Conservation (phyloP, 2,329 filamentous ascomycete species). For the Colletotrichum phormii region DNA sequence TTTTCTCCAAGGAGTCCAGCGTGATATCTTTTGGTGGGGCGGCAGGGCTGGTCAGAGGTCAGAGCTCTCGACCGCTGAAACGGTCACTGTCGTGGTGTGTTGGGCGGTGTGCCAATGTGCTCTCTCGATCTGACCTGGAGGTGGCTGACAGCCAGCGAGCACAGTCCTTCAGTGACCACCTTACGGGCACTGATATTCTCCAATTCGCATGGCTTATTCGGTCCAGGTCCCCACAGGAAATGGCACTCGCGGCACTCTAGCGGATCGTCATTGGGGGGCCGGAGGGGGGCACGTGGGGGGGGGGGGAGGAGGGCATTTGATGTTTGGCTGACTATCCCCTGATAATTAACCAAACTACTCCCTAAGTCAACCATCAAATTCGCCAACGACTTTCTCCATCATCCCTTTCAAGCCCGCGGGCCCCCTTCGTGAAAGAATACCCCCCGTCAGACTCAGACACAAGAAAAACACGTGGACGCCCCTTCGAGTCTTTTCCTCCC, state of each 20-base stretch:
- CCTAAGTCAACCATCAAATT: neutral
- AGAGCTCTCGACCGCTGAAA: slow-evolving; percentile 32
- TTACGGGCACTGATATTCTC: neutral
- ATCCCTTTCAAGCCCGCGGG: slow-evolving; percentile 5
- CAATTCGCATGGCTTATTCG: neutral
- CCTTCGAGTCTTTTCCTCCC: neutral
- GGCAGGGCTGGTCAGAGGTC: slow-evolving; percentile 24
- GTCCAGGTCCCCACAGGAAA: slow-evolving; percentile 5
- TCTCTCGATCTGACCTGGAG: neutral
- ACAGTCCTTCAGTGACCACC: slow-evolving; percentile 7
- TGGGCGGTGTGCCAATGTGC: neutral
- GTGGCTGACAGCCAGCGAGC: slow-evolving; percentile 3
- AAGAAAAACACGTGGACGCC: slow-evolving; percentile 11
- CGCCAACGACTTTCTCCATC: neutral
- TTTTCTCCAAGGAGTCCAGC: neutral
- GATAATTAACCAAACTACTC: neutral
- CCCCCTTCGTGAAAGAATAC: neutral
- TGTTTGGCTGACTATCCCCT: neutral
- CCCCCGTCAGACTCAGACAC: neutral
- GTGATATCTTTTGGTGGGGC: neutral
- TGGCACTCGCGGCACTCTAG: neutral
- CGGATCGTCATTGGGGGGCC: slow-evolving; percentile 14
- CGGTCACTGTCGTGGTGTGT: slow-evolving; percentile 28
- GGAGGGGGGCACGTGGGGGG: no score
- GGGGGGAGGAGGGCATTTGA: neutral